These are phyloP conservation scores for Cicer chorassanicum DNA, from an alignment of 306 rosid genomes.

Conservation along the genomic window DNA sequence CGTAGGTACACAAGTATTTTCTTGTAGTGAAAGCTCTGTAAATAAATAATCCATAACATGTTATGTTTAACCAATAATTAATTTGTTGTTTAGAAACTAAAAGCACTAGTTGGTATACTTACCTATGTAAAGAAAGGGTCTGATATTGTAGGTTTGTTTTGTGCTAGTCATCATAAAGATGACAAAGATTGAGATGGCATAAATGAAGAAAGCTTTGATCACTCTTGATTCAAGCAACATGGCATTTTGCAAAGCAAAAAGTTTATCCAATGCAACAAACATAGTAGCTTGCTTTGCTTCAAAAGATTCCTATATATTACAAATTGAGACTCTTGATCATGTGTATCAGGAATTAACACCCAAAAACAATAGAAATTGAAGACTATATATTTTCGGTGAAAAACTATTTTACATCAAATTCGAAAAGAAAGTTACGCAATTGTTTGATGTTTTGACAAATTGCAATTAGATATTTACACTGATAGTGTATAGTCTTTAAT, in stretches of 20 bases:
- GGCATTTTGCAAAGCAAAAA: slow-evolving; percentile 75
- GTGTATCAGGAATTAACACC: background rate
- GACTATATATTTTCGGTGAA: too few relatives aligned
- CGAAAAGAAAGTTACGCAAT: too few relatives aligned
- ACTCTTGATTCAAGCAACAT: slow-evolving; percentile 78
- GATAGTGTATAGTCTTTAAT: too few relatives aligned
- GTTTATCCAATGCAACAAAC: slow-evolving; percentile 72
- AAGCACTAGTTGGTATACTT: background rate
- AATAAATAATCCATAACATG: slow-evolving; percentile 8
- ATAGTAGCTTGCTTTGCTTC: slow-evolving; percentile 87
- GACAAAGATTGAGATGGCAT: slow-evolving; percentile 57
- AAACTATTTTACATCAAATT: too few relatives aligned
- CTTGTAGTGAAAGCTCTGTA: slow-evolving; percentile 71
- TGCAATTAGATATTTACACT: too few relatives aligned
- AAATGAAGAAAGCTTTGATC: slow-evolving; percentile 72
- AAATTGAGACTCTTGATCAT: background rate
- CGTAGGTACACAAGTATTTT: too few relatives aligned
- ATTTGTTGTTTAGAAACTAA: background rate
- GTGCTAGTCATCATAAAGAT: slow-evolving; percentile 90
- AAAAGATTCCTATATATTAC: slow-evolving; percentile 66
- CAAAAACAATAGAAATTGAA: too few relatives aligned
- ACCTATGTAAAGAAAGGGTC: slow-evolving; percentile 82
- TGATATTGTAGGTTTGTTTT: slow-evolving; percentile 71
- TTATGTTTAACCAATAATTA: slow-evolving; percentile 21
- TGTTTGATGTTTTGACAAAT: too few relatives aligned